Evolutionary conservation across 202 grass and related monocot genomes (phyloP).

Genomic region (Tripidium arundinaceum): DNA sequence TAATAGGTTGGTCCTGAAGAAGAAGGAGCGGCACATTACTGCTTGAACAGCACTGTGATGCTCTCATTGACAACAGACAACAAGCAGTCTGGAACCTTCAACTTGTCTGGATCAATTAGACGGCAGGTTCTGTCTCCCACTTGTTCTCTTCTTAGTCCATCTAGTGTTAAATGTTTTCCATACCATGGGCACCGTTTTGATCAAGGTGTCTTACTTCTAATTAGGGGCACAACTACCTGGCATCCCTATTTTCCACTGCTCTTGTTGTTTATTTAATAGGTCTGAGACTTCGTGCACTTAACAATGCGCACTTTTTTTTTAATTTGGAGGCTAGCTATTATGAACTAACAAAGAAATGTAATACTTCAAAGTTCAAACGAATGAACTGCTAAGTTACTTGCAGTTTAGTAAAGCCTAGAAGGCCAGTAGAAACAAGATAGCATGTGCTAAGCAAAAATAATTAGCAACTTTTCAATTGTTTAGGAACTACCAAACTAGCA

Average conservation of each 20-base stretch:
- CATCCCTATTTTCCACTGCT: slow-evolving; percentile 3
- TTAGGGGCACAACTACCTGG: background rate
- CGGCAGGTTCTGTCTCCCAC: slow-evolving; percentile 54
- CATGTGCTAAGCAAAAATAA: background rate
- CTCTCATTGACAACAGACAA: slow-evolving; percentile 82
- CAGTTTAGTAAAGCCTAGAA: background rate
- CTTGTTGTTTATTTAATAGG: background rate
- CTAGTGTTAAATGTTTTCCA: slow-evolving; percentile 11
- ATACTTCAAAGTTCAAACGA: background rate
- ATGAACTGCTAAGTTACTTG: background rate
- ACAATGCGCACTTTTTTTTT: background rate
- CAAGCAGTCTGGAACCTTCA: slow-evolving; percentile 80
- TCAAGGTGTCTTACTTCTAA: background rate
- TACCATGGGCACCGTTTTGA: background rate
- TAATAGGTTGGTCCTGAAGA: slow-evolving; percentile 64
- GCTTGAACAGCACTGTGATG: slow-evolving; percentile 95
- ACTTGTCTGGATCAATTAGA: slow-evolving; percentile 83
- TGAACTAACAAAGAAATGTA: background rate
- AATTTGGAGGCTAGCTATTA: background rate
- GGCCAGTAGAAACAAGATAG: background rate
- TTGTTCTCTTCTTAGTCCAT: background rate
- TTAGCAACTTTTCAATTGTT: background rate
- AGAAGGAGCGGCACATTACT: slow-evolving; percentile 70
- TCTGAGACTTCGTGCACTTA: background rate
- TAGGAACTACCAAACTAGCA: background rate